Evolutionary conservation across 345 rosid genomes (phyloP), one percentile per base, ranked within the genome.

Genomic region (Eucalyptus melliodora): DNA sequence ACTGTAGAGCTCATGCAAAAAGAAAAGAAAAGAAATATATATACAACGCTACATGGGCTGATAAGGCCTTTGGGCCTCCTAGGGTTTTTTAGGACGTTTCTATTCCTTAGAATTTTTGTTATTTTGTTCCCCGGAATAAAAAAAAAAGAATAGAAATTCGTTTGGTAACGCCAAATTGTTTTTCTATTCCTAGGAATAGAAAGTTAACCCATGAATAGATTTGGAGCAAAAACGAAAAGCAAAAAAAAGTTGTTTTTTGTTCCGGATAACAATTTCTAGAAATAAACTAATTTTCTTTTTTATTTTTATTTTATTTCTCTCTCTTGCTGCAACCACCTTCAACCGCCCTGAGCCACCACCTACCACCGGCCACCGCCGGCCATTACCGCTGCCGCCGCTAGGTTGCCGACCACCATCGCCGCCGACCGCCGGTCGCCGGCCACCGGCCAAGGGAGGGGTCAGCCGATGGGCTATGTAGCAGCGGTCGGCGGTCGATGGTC

Each of bases 301-400:
- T 10, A 10, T 50, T 49, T 12, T 49, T 4, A 1, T 49, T 49
- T 49, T 49, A 49, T 49, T 50, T 50, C 51, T 50, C 50, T 50
- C 50, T 14, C 16, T 50, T 50, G 2, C 16, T 0, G 6, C 50
- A 50, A 2, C 51, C 51, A 50, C 16, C 51, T 50, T 50, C 16
- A 50, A 50, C 3, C 1, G 3, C 51, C 6, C 0, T 1, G 0
- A 50, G 51, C 16, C 51, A 50, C 3, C 3, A 1, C 16, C 51
- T 6, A 50, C 51, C 16, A 2, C 6, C 16, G 15, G 0, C 50
- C 50, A 49, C 6, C 50, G 16, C 6, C 6, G 2, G 2, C 50
- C 16, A 13, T 1, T 1, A 6, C 50, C 6, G 1, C 2, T 2
- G 1, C 1, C 15, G 0, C 50, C 50, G 1, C 14, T 12, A 0